Percentiles rank a stretch among this genome's conserved stretches.
Conservation (phyloP, 2,329 filamentous ascomycete species). For the Geosmithia morbida region DNA sequence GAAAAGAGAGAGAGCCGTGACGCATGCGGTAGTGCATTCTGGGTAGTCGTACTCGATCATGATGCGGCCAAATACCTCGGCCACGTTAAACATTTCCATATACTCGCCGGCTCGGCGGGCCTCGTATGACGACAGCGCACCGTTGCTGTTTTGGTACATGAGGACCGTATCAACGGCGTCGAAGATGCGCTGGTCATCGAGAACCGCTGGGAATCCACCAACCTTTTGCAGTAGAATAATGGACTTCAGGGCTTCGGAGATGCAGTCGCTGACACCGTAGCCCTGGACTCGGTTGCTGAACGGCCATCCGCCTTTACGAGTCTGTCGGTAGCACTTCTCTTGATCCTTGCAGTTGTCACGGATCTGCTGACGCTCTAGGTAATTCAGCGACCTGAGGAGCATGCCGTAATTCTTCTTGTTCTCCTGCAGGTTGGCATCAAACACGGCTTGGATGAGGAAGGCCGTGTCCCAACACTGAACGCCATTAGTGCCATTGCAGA, state of each 20-base stretch:
- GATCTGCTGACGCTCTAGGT: conserved; percentile 85
- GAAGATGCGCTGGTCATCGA: conserved; percentile 66
- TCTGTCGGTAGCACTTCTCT: conserved; percentile 73
- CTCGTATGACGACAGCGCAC: conserved; percentile 87
- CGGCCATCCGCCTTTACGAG: conserved; percentile 85
- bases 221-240: conserved; percentile 73
- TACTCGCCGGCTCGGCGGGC: conserved; percentile 61
- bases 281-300: conserved; percentile 90
- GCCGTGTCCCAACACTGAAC: conserved; percentile 96
- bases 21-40: conserved; percentile 90
- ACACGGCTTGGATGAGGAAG: conserved; percentile 71
- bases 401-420: conserved; percentile 69
- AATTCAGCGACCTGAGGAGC: conserved; percentile 68
- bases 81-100: conserved; percentile 81
- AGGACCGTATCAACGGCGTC: conserved; percentile 85
- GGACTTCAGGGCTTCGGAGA: conserved; percentile 78
- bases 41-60: conserved; percentile 99
- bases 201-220: conserved; percentile 56
- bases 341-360: conserved; percentile 68
- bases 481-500: conserved; percentile 94
- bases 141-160: conserved; percentile 76
- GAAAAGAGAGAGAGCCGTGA: conserved; percentile 78
- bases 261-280: conserved; percentile 91
- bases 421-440: conserved; percentile 64
- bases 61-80: conserved; percentile 90